A percentile compares a stretch with the other conserved stretches of the same genome.
Conservation (phyloP, 2,329 filamentous ascomycete species). For the Aspergillus jensenii region DNA sequence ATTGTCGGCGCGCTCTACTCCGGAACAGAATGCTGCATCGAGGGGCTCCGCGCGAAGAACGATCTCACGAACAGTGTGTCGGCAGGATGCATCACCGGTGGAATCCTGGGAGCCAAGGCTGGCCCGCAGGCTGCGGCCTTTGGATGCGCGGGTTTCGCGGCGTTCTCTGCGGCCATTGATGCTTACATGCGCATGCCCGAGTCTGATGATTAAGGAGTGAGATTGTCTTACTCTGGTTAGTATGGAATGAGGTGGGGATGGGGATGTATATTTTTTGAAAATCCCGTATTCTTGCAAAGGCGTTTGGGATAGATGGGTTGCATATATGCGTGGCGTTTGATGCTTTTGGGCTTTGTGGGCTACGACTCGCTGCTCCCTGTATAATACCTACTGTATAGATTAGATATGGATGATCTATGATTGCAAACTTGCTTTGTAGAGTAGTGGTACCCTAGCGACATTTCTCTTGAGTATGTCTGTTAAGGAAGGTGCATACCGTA, state of each 20-base stretch:
- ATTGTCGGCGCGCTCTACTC: slow-evolving; percentile 88
- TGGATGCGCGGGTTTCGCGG: slow-evolving; percentile 90
- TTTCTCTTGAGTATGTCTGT: not conserved
- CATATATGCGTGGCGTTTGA: slow-evolving; percentile 10
- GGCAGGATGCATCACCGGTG: slow-evolving; percentile 88
- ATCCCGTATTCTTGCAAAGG: not conserved
- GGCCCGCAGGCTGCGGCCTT: slow-evolving; percentile 85
- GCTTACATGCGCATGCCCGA: slow-evolving; percentile 78
- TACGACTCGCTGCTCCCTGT: slow-evolving; percentile 13
- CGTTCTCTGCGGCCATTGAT: slow-evolving; percentile 89
- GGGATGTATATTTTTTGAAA: not conserved
- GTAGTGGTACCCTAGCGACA: not conserved
- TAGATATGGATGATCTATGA: not conserved
- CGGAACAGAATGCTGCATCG: slow-evolving; percentile 93
- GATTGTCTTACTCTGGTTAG: too few species aligned
- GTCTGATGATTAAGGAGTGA: slow-evolving; percentile 25
- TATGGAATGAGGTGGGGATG: not conserved
- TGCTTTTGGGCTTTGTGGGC: not conserved
- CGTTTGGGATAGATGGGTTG: slow-evolving; percentile 12
- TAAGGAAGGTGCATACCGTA: not conserved
- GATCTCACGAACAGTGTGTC: slow-evolving; percentile 84
- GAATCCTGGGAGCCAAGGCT: slow-evolving; percentile 79
- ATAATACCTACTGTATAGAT: slow-evolving; percentile 3
- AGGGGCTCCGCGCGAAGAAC: slow-evolving; percentile 87
- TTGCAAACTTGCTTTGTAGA: not conserved